These are phyloP conservation scores for Boletus rubroflammeus DNA, from an alignment of 768 basidiomycete genomes.

Conservation along the genomic window DNA sequence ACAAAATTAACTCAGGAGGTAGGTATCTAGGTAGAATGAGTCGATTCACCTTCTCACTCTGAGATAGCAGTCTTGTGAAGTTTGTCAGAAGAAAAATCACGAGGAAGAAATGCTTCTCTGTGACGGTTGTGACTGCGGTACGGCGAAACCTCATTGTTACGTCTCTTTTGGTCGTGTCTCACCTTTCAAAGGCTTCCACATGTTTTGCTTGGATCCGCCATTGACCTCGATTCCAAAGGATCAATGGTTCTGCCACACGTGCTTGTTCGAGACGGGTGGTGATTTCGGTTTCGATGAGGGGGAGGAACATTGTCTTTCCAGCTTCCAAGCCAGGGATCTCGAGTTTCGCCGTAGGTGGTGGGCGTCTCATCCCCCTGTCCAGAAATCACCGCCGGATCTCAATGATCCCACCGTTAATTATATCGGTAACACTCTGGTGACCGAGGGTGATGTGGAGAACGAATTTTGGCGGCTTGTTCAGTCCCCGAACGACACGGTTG, in stretches of 20 bases:
- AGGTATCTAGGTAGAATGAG: conserved; percentile 23
- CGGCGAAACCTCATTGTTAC: conserved; percentile 18
- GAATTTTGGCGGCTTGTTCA: conserved; percentile 98
- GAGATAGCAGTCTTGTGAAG: conserved; percentile 79
- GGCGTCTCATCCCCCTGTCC: conserved; percentile 61
- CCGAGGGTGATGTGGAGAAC: conserved; percentile 87
- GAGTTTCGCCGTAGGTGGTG: conserved; percentile 93
- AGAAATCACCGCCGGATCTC: conserved; percentile 30
- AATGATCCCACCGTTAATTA: conserved; percentile 52
- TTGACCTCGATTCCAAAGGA: conserved; percentile 82
- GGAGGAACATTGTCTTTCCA: conserved; percentile 88
- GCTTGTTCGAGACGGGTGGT: conserved; percentile 85
- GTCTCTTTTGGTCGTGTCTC: conserved; percentile 12
- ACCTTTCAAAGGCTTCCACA: conserved; percentile 77
- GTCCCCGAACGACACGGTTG: conserved; percentile 84
- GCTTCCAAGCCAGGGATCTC: conserved; percentile 86
- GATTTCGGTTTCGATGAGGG: conserved; percentile 99
- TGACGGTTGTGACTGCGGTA: conserved; percentile 82
- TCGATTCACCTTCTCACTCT: conserved; percentile 21
- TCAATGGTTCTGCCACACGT: conserved; percentile 94
- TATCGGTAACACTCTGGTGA: conserved; percentile 61
- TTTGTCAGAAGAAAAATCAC: conserved; percentile 85
- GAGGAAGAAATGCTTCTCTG: conserved; percentile 91
- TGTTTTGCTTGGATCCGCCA: conserved; percentile 94
- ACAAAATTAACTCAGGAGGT: conserved; percentile 52